Evolutionary conservation across 2,329 filamentous ascomycete genomes (phyloP).

Genomic region (Penicillium sp.): DNA sequence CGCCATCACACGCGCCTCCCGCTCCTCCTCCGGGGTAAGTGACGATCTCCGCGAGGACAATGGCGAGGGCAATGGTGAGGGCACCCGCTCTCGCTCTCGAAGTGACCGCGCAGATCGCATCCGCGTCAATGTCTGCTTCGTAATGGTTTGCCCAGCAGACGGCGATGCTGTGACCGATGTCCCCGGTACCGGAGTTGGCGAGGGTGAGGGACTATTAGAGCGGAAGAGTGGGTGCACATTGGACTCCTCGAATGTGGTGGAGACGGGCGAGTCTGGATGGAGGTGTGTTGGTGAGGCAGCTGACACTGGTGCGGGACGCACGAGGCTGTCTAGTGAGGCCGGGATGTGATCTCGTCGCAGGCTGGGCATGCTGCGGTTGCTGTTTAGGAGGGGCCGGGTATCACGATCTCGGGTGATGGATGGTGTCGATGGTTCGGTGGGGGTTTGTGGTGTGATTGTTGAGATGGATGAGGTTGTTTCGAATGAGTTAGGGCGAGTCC

Average conservation of each 20-base stretch:
- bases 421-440: conserved; percentile 8
- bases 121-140: conserved; percentile 39
- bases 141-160: conserved; percentile 57
- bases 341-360: conserved; percentile 25
- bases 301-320: conserved; percentile 14
- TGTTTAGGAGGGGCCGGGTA: conserved; percentile 19
- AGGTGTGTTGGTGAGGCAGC: conserved; percentile 22
- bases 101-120: conserved; percentile 42
- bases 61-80: not conserved
- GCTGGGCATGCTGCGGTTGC: conserved; percentile 27
- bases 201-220: conserved; percentile 56
- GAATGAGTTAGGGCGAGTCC: conserved; percentile 17
- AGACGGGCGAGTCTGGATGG: conserved; percentile 3
- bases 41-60: not conserved
- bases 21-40: conserved; percentile 15
- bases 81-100: conserved; percentile 20
- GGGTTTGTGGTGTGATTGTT: conserved; percentile 11
- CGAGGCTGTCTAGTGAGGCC: conserved; percentile 31
- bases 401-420: conserved; percentile 8
- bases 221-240: conserved; percentile 65
- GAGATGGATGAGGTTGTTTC: conserved; percentile 23
- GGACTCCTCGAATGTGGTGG: conserved; percentile 45
- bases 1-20: not conserved
- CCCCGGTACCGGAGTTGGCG: conserved; percentile 55
- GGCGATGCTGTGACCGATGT: conserved; percentile 62